Evolutionary conservation across 2,329 filamentous ascomycete genomes (phyloP), one percentile per base, ranked within the genome.

Genomic region (Ophiocordyceps robertsii): DNA sequence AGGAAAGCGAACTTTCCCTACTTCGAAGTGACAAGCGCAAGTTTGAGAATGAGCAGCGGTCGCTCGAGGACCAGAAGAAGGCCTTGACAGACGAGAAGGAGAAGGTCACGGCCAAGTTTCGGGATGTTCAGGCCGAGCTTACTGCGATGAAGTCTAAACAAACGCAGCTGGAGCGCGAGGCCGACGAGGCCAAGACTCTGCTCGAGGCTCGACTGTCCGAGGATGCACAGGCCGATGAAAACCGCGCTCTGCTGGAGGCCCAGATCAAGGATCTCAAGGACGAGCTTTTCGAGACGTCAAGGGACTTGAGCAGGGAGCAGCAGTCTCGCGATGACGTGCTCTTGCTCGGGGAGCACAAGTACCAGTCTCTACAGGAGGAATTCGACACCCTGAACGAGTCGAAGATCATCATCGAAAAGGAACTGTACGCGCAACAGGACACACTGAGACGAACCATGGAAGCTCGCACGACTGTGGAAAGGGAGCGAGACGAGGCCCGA

Each of bases 351-450:
- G 88, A 95, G 51, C 89, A 95, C 64, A 93, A 92, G 58, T 85
- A 82, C 53, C 72, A 84, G 37, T 77, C 82, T 40, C 69, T 98
- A 46, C 82, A 89, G 57, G 80, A 89, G 24, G 88, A 96, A 50
- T 94, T 80, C 52, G 82, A 93, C 40, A 76, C 78, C 30, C 71
- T 96, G 30, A 95, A 95, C 53, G 88, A 95, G 49, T 82, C 87
- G 27, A 98, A 98, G 62, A 95, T 95, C 53, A 94, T 81, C 38
- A 95, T 98, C 48, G 90, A 98, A 62, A 96, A 95, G 61, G 90
- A 96, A 62, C 81, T 98, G 59, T 96, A 96, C 58, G 82, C 85
- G 6, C 90, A 96, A 56, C 89, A 95, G 60, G 90, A 98, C 56
- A 84, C 85, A 11, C 74, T 95, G 38, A 80, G 92, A 32, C 79